A percentile compares a stretch with the other conserved stretches of the same genome.
These are phyloP conservation scores for Pseudogymnoascus sp. DNA, from an alignment of 2,329 filamentous ascomycete genomes.

Conservation along the genomic window DNA sequence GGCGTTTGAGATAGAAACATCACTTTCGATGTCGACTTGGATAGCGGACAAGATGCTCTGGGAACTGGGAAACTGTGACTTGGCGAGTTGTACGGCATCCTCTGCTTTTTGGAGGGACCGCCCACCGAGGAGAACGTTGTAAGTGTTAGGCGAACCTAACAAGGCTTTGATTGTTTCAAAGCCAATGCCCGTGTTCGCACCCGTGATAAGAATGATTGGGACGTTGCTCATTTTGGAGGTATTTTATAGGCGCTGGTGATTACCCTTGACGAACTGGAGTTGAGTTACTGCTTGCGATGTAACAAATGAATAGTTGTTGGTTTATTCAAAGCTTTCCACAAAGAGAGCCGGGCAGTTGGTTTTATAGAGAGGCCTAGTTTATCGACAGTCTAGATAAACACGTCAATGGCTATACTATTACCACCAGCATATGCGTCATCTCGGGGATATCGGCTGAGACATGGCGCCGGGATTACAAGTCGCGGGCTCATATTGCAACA, in stretches of 20 bases:
- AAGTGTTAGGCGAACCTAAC: constrained; percentile 12
- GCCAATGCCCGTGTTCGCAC: constrained; percentile 35
- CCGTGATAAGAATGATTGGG: constrained; percentile 30
- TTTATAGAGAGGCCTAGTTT: background rate
- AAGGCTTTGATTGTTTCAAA: constrained; percentile 29
- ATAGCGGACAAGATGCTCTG: constrained; percentile 19
- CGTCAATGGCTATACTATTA: background rate
- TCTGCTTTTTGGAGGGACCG: constrained; percentile 35
- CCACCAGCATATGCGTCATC: background rate
- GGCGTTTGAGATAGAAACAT: constrained; percentile 27
- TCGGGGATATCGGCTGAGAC: background rate
- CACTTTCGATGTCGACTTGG: constrained; percentile 28
- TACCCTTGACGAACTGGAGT: background rate
- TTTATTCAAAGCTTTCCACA: background rate
- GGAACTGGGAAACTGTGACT: constrained; percentile 27
- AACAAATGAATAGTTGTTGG: background rate
- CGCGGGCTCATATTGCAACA: background rate
- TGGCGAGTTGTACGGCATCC: constrained; percentile 29
- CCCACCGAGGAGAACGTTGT: constrained; percentile 35
- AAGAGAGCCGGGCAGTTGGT: background rate
- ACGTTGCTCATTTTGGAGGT: background rate
- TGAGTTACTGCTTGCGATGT: background rate
- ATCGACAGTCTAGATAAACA: background rate
- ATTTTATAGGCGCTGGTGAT: background rate
- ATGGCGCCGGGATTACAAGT: background rate